phyloP scores from a whole-genome alignment of 2,329 filamentous ascomycete genomes.

The Fusarium sp. region DNA sequence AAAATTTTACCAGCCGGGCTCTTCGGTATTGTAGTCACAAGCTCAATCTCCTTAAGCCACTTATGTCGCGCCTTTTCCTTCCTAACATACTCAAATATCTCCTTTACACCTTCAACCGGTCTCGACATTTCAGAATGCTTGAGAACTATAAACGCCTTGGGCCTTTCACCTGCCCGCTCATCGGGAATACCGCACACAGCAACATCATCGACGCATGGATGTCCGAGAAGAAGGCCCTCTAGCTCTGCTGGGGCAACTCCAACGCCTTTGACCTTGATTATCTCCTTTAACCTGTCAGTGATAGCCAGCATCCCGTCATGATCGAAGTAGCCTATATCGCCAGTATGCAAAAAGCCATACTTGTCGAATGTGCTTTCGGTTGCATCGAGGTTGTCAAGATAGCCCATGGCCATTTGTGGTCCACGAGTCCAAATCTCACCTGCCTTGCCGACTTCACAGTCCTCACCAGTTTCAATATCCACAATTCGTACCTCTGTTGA shows the following conservation, averaged over 20 bases:
- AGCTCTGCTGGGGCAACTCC: constrained; percentile 10
- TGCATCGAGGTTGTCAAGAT: neutral
- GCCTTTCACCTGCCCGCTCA: neutral
- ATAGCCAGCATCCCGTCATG: neutral
- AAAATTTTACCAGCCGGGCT: neutral
- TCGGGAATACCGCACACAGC: neutral
- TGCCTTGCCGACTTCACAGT: constrained; percentile 68
- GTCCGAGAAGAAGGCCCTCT: neutral
- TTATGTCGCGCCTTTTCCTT: neutral
- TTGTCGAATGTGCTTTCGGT: neutral
- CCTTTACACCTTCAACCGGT: neutral
- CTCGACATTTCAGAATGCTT: neutral
- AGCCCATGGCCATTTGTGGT: neutral
- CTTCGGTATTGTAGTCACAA: constrained; percentile 1
- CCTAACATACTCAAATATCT: neutral
- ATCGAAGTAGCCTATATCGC: neutral
- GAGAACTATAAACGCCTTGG: neutral
- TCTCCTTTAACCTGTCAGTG: constrained; percentile 1
- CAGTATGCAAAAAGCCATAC: neutral
- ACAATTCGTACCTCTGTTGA: constrained; percentile 78
- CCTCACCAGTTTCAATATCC: constrained; percentile 63
- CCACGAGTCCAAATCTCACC: constrained; percentile 46
- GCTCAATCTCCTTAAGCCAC: constrained; percentile 10
- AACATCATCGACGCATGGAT: neutral
- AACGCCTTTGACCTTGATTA: constrained; percentile 17